Evolutionary conservation across 441 rosid species (phyloP), one percentile per base, ranked within the genome.

Genomic region (Jatropha podagrica): DNA sequence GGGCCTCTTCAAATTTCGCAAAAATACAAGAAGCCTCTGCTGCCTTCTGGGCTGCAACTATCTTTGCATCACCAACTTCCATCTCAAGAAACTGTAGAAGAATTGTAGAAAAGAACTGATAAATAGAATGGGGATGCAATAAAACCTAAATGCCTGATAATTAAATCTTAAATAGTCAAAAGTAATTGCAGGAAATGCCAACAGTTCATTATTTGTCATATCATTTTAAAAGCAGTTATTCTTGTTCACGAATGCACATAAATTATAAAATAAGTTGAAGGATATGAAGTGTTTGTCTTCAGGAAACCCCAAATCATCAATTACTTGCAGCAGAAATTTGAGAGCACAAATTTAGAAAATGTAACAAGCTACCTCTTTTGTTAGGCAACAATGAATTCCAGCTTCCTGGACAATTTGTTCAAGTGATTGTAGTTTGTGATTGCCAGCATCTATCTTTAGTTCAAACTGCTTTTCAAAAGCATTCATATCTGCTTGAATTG

Each of bases 1-100:
- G 97, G 26, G 99, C 97, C 91, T 95, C 99, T 76, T 89, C 93
- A 82, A 92, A 95, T 85, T 93, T 97, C 49, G 93, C 86, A 72
- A 86, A 83, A 79, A 89, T 70, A 78, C 92, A 88, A 77, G 88
- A 91, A 82, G 89, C 91, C 77, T 92, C 92, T 3, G 88, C 92
- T 65, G 82, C 83, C 83, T 86, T 91, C 79, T 91, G 90, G 27
- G 77, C 84, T 75, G 95, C 93, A 76, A 72, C 79, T 69, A 85
- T 79, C 89, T 87, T 91, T 71, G 95, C 87, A 42, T 91, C 93
- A 77, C 89, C 89, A 75, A 94, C 77, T 81, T 92, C 98, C 78
- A 78, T 80, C 78, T 93, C 98, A 77, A 93, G 85, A 78, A 84
- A 82, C 99, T 97, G 92, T 42, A 81, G 71, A 79, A 75, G 42